Percentiles rank a stretch among this genome's conserved stretches.
phyloP scores from a whole-genome alignment of 2,329 filamentous ascomycete genomes.

The Chaetomium strumarium region DNA sequence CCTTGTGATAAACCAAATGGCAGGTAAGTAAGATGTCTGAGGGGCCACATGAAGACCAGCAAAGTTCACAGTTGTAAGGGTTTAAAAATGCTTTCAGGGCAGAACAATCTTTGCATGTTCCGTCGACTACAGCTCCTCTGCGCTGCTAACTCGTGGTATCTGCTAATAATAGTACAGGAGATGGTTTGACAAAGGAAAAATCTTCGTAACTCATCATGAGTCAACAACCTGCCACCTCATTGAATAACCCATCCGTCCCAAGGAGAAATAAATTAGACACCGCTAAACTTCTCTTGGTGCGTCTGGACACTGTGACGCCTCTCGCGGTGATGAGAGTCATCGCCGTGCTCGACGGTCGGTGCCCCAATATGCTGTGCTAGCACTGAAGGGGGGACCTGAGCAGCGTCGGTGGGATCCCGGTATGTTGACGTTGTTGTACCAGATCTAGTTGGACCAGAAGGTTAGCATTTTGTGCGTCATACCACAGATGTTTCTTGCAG shows the following conservation, averaged over 20 bases:
- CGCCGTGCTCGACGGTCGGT: constrained; percentile 40
- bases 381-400: constrained; percentile 52
- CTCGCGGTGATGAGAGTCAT: constrained; percentile 38
- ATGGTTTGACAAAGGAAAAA: constrained; percentile 1
- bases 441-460: constrained; percentile 11
- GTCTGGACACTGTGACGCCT: constrained; percentile 42
- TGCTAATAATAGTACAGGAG: constrained; percentile 11
- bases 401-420: constrained; percentile 48
- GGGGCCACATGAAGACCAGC: too few species aligned
- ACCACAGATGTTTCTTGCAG: background rate
- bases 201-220: constrained; percentile 11
- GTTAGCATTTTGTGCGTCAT: too few species aligned
- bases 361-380: constrained; percentile 42
- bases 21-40: too few species aligned
- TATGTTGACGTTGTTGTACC: background rate
- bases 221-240: background rate
- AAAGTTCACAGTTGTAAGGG: too few species aligned
- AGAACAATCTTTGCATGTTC: too few species aligned
- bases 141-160: constrained; percentile 1
- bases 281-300: constrained; percentile 43
- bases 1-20: background rate
- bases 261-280: constrained; percentile 33
- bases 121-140: too few species aligned
- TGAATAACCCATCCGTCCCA: background rate
- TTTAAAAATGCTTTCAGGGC: too few species aligned